A percentile compares a stretch with the other conserved stretches of the same genome.
Conservation (phyloP, 164 flowering plant genomes). For the Litsea cubeba region DNA sequence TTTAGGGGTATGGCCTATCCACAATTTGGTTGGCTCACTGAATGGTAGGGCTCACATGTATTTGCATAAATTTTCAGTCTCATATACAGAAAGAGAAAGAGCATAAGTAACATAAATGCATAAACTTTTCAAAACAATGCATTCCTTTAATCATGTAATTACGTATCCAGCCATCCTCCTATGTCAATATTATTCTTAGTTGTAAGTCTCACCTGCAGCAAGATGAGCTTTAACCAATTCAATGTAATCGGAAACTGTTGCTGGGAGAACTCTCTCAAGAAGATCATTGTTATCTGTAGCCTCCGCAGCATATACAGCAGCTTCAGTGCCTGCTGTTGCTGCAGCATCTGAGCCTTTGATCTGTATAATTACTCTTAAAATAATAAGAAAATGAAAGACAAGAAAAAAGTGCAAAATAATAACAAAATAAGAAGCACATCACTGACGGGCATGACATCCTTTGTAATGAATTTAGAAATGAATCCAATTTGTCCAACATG, state of each 20-base stretch:
- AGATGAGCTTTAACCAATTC: slow-evolving; percentile 81
- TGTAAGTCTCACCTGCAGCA: slow-evolving; percentile 51
- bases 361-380: slow-evolving; percentile 29
- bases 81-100: background rate
- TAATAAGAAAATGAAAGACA: background rate
- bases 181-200: background rate
- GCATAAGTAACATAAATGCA: background rate
- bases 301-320: slow-evolving; percentile 88
- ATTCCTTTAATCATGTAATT: background rate
- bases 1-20: background rate
- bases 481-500: background rate
- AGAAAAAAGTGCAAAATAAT: background rate
- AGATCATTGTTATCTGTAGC: slow-evolving; percentile 87
- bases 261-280: slow-evolving; percentile 79
- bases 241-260: slow-evolving; percentile 72
- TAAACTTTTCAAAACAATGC: background rate
- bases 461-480: background rate
- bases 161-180: background rate
- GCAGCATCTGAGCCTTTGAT: slow-evolving; percentile 95
- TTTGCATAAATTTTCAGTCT: background rate
- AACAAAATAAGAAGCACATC: background rate
- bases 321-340: slow-evolving; percentile 76
- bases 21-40: background rate
- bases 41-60: background rate
- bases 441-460: too few species aligned